Evolutionary conservation across 768 basidiomycete genomes (phyloP), one percentile per base, ranked within the genome.

Genomic region (Leucocoprinus sp.): DNA sequence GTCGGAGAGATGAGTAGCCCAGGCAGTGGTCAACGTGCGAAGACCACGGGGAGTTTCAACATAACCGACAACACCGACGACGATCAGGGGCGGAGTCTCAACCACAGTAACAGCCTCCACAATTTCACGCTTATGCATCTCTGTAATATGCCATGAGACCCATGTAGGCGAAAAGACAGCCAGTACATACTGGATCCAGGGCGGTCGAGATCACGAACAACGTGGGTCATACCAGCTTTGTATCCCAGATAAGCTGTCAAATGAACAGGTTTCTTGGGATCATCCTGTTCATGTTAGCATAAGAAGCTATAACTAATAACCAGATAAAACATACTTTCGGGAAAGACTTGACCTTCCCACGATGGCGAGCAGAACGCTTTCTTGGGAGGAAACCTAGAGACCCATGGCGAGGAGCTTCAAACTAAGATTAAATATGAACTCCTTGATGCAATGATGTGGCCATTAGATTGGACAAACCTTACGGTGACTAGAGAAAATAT

Each of bases 211-310:
- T 99, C 96, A 62, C 96, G 89, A 52, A 99, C 93, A 58, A 99
- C 79, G 65, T 99, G 96, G 69, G 93, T 97, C 95, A 98, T 98
- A 59, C 96, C 96, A 54, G 96, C 96, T 81, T 99, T 99, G 85
- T 97, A 99, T 57, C 95, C 96, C 83, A 99, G 80, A 64, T 86
- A 74, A 55, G 96, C 96, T 60, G 96, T 99, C 70, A 99, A 78
- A 72, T 99, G 96, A 50, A 95, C 92, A 47, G 90, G 92, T 70
- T 96, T 96, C 78, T 93, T 97, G 71, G 93, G 82, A 76, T 99
- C 95, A 82, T 99, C 96, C 95, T 96, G 36, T 17, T 8, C 14
- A 4, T 4, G n/a, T 37, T 23, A 45, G 39, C 17, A 26, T 21
- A 14, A 22, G 11, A 26, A 44, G 28, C 50, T 12, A 60, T 49